phyloP scores from a whole-genome alignment of 2,329 filamentous ascomycete species.

The Rhinocladiella mackenziei region DNA sequence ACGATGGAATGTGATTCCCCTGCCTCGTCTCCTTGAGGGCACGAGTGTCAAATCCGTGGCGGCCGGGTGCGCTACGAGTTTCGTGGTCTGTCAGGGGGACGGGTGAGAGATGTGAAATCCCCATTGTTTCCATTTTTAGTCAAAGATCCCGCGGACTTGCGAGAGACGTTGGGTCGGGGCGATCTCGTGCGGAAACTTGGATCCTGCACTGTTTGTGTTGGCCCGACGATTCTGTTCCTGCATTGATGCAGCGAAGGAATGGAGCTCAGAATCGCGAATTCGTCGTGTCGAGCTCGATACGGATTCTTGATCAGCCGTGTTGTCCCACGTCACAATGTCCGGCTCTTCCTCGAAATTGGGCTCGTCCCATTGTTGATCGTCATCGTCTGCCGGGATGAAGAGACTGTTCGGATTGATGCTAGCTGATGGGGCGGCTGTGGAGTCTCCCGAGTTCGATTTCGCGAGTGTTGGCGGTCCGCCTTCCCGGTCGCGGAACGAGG shows the following conservation, averaged over 20 bases:
- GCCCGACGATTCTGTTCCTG: conserved; percentile 18
- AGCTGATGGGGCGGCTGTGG: conserved; percentile 37
- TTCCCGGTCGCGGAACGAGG: conserved; percentile 10
- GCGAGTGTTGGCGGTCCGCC: conserved; percentile 22
- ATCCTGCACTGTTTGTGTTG: conserved; percentile 11
- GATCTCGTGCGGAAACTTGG: conserved; percentile 33
- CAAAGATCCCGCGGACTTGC: conserved; percentile 46
- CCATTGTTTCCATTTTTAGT: conserved; percentile 30
- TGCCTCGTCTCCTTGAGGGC: conserved; percentile 42
- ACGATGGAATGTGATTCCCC: conserved; percentile 55
- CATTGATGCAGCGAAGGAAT: conserved; percentile 22
- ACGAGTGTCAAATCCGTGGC: conserved; percentile 60
- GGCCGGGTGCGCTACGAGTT: conserved; percentile 88
- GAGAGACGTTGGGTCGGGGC: conserved; percentile 49
- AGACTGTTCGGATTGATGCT: conserved; percentile 54
- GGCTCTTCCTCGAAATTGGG: conserved; percentile 51
- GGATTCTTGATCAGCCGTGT: conserved; percentile 57
- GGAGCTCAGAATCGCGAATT: conserved; percentile 37
- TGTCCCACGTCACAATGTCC: conserved; percentile 45
- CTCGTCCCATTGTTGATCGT: conserved; percentile 56
- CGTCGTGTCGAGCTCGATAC: conserved; percentile 34
- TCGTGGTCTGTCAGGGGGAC: conserved; percentile 48
- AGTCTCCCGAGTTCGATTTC: conserved; percentile 19
- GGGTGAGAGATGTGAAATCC: conserved; percentile 17
- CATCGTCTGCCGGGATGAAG: conserved; percentile 57